phyloP scores from a whole-genome alignment of 2,329 filamentous ascomycete genomes.

The Cytospora mali region DNA sequence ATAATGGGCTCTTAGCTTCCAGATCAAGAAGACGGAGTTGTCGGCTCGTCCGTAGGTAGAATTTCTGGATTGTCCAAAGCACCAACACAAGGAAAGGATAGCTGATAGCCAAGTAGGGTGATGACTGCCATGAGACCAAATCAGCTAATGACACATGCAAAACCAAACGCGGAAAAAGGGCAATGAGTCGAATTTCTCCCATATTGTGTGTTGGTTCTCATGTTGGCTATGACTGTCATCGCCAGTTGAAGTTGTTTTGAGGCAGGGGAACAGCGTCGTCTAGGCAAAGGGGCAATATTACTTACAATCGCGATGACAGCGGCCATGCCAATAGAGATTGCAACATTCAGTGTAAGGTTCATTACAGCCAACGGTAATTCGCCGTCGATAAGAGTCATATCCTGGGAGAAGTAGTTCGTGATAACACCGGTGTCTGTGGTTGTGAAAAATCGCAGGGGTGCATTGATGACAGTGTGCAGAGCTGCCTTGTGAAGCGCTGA shows the following conservation, averaged over 20 bases:
- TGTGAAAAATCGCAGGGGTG: constrained; percentile 35
- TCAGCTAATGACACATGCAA: not conserved
- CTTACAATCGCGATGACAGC: constrained; percentile 35
- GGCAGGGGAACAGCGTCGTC: not conserved
- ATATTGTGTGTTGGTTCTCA: not conserved
- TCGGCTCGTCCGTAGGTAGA: constrained; percentile 62
- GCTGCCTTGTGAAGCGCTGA: constrained; percentile 32
- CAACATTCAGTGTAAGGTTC: constrained; percentile 32
- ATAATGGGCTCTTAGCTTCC: constrained; percentile 62
- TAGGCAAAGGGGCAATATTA: not conserved
- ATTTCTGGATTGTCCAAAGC: constrained; percentile 55
- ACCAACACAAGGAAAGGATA: constrained; percentile 52
- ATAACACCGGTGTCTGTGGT: constrained; percentile 33
- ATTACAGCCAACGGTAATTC: constrained; percentile 40
- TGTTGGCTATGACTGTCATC: too few relatives aligned
- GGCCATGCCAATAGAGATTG: constrained; percentile 33
- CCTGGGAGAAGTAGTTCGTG: constrained; percentile 37
- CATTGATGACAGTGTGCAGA: constrained; percentile 38
- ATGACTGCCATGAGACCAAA: constrained; percentile 20
- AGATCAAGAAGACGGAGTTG: constrained; percentile 64
- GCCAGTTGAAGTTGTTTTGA: not conserved
- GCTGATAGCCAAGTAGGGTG: constrained; percentile 39
- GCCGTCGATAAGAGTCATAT: constrained; percentile 45
- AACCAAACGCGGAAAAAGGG: not conserved
- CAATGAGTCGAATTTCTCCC: not conserved